phyloP scores from a whole-genome alignment of 768 basidiomycete genomes.

The Lactarius trivialis region DNA sequence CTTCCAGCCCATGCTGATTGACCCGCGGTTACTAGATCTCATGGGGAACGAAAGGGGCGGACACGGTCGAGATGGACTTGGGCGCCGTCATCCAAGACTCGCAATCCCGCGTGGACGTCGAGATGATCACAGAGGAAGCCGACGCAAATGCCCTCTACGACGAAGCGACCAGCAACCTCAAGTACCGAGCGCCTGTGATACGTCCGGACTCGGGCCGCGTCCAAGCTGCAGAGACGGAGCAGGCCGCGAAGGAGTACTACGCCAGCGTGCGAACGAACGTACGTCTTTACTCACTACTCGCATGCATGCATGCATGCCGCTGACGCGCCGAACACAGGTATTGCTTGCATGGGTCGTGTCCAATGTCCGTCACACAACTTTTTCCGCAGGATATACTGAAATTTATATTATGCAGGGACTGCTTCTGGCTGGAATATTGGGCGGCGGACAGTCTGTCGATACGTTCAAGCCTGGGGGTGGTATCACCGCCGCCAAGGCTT shows the following conservation, averaged over 20 bases:
- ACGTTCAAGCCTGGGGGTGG: constrained; percentile 51
- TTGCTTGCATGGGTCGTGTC: constrained; percentile 78
- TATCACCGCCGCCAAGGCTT: constrained; percentile 57
- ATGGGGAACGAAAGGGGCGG: constrained; percentile 95
- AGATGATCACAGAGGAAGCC: constrained; percentile 73
- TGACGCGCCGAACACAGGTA: constrained; percentile 34
- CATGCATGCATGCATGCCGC: background rate
- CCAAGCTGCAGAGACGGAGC: constrained; percentile 55
- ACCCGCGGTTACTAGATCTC: constrained; percentile 56
- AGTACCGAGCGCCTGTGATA: constrained; percentile 41
- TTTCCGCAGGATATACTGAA: background rate
- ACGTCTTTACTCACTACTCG: constrained; percentile 12
- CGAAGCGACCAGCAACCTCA: constrained; percentile 72
- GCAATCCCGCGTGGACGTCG: constrained; percentile 79
- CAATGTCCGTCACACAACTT: constrained; percentile 46
- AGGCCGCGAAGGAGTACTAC: constrained; percentile 79
- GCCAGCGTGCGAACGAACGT: constrained; percentile 82
- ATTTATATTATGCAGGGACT: constrained; percentile 42
- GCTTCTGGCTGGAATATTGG: constrained; percentile 61
- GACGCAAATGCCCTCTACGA: constrained; percentile 82
- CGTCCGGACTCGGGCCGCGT: constrained; percentile 29
- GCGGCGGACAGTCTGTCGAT: constrained; percentile 47
- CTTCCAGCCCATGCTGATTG: constrained; percentile 2
- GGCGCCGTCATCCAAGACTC: constrained; percentile 79
- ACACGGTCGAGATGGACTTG: constrained; percentile 64